A percentile compares a stretch with the other conserved stretches of the same genome.
Conservation (phyloP, 1,284 basidiomycete genomes). For the Bondarzewia mesenterica region DNA sequence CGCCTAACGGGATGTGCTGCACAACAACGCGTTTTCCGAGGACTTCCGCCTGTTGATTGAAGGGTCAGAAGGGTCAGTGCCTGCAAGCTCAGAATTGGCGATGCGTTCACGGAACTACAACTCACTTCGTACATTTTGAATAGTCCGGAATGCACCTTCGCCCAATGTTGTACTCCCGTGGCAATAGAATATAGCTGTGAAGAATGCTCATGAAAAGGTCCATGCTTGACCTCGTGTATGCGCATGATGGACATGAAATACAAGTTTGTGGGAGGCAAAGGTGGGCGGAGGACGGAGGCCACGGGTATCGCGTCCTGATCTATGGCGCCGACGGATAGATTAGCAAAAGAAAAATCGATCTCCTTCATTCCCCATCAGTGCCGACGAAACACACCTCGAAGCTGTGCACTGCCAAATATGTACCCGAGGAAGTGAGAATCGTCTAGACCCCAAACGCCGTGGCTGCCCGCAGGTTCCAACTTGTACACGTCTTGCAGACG, state of each 20-base stretch:
- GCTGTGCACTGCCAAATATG: conserved; percentile 87
- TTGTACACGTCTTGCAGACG: conserved; percentile 83
- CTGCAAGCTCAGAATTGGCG: no score
- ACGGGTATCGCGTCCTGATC: conserved; percentile 54
- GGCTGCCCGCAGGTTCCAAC: conserved; percentile 94
- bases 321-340: conserved; percentile 19
- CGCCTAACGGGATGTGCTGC: conserved; percentile 88
- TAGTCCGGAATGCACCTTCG: conserved; percentile 84
- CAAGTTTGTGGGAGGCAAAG: conserved; percentile 56
- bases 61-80: background rate
- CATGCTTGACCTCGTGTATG: conserved; percentile 74
- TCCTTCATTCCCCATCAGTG: background rate
- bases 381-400: conserved; percentile 46
- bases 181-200: conserved; percentile 87
- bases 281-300: conserved; percentile 43
- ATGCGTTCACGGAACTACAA: background rate
- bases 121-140: conserved; percentile 92
- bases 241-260: conserved; percentile 80
- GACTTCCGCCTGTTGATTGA: conserved; percentile 82
- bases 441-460: conserved; percentile 97
- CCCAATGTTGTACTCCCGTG: conserved; percentile 78
- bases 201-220: conserved; percentile 89
- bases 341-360: background rate
- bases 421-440: conserved; percentile 91
- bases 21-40: conserved; percentile 93